Evolutionary conservation across 768 basidiomycete species (phyloP), one percentile per base, ranked within the genome.

Genomic region (Mycena kentingensis): DNA sequence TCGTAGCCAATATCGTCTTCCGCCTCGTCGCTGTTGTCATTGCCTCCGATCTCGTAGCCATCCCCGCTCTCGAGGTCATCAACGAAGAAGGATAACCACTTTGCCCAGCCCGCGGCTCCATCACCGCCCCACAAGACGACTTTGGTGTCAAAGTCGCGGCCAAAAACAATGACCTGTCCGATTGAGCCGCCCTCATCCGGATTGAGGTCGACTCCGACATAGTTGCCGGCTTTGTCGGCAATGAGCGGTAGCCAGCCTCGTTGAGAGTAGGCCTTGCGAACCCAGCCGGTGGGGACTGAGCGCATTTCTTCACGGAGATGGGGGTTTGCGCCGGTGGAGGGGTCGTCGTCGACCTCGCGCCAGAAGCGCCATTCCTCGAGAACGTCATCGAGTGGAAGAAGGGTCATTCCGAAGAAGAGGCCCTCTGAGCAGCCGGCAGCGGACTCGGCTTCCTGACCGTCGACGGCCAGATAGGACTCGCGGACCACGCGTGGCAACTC

Each of bases 141-240:
- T 67, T 99, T 99, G 11, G 93, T 89, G 70, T 99, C 97, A 69
- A 98, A 98, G 66, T 98, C 97, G 45, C 97, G 83, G n/a, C 97
- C 97, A 67, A 98, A 99, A 43, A 98, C 87, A 52, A 99, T 97
- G 41, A 98, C 96, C 67, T 99, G 97, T 5, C 97, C 97, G 49
- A 79, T 76, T 8, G 79, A 72, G 37, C 93, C 94, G 41, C 73
- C 71, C 64, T 87, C 84, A 8, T 67, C 90, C 7, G 96, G 96
- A 69, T 88, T 93, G 52, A 99, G 79, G 69, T 99, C 97, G 41
- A 99, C 79, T 50, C 97, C 97, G 53, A 98, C 81, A 67, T 99
- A 99, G 72, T 99, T 99, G 27, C 97, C 97, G 26, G 83, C 85
- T 61, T 92, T 90, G 72, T 99, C 97, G 32, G 87, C 86, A 51